Conservation (phyloP, 208 protist genomes). For the Trypanosoma melophagium region DNA sequence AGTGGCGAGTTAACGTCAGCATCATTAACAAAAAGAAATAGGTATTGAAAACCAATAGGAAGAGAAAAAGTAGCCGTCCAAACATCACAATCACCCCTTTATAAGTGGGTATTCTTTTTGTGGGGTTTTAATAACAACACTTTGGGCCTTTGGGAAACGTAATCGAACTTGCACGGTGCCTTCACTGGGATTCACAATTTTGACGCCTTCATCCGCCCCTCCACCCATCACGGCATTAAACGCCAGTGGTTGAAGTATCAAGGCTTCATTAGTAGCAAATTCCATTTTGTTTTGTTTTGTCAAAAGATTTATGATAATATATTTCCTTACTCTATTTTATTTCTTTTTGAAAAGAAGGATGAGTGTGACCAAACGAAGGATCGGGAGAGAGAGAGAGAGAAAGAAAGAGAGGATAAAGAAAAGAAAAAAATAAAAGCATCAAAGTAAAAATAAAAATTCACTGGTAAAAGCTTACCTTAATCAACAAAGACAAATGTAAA, state of each 20-base stretch:
- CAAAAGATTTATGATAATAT: neutral
- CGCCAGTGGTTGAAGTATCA: constrained; percentile 15
- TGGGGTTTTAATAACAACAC: constrained; percentile 3
- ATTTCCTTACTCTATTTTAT: constrained; percentile 2
- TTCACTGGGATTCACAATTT: constrained; percentile 18
- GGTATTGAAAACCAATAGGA: constrained; percentile 28
- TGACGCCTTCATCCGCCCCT: constrained; percentile 21
- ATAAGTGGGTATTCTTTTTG: constrained; percentile 1
- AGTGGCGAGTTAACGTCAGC: constrained; percentile 31
- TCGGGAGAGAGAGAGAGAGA: too few relatives aligned
- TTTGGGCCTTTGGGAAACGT: constrained; percentile 23
- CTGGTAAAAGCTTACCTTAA: too few relatives aligned
- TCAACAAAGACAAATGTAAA: too few relatives aligned
- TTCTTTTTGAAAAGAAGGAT: constrained; percentile 6
- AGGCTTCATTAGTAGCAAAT: constrained; percentile 9
- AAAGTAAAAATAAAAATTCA: too few relatives aligned
- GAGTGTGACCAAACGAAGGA: neutral
- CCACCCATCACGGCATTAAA: constrained; percentile 19
- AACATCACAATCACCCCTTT: constrained; percentile 6
- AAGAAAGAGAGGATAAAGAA: too few relatives aligned
- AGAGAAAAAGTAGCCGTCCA: constrained; percentile 17
- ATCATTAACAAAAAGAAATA: constrained; percentile 34
- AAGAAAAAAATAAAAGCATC: too few relatives aligned
- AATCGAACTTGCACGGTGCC: constrained; percentile 22
- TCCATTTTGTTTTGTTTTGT: neutral